Percentiles rank a stretch among this genome's conserved stretches.
Evolutionary conservation across 306 rosid species (phyloP).

Genomic region (Sicyos edulis): DNA sequence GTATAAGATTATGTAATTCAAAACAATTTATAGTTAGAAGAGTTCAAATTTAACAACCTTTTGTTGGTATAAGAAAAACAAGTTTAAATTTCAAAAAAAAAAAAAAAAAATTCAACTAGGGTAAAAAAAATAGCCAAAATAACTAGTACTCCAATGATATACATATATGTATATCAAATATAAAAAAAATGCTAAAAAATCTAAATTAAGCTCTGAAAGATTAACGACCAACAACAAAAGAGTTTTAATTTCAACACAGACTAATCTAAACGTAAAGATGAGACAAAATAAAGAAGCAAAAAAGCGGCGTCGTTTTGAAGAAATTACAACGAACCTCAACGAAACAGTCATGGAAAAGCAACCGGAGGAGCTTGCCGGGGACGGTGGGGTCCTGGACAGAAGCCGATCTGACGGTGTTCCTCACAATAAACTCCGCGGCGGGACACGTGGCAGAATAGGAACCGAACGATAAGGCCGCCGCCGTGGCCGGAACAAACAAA

Average conservation of each 20-base stretch:
- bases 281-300: too few species aligned
- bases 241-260: too few species aligned
- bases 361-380: slow-evolving; percentile 89
- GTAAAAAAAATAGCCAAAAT: too few species aligned
- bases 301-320: not conserved
- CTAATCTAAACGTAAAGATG: not conserved
- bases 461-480: slow-evolving; percentile 48
- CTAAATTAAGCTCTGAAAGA: not conserved
- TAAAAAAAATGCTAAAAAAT: too few species aligned
- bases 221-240: not conserved
- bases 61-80: too few species aligned
- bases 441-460: slow-evolving; percentile 77
- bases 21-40: too few species aligned
- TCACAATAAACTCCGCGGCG: slow-evolving; percentile 56
- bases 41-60: too few species aligned
- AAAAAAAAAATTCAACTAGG: too few species aligned
- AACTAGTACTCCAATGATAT: too few species aligned
- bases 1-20: too few species aligned
- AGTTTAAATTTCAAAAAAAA: too few species aligned
- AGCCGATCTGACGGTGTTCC: slow-evolving; percentile 55
- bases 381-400: slow-evolving; percentile 59
- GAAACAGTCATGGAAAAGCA: slow-evolving; percentile 87
- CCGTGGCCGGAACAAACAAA: slow-evolving; percentile 33
- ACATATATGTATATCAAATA: too few species aligned
- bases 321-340: slow-evolving; percentile 60